Evolutionary conservation across 2,329 filamentous ascomycete species (phyloP).

Genomic region (Penicillium sp.): DNA sequence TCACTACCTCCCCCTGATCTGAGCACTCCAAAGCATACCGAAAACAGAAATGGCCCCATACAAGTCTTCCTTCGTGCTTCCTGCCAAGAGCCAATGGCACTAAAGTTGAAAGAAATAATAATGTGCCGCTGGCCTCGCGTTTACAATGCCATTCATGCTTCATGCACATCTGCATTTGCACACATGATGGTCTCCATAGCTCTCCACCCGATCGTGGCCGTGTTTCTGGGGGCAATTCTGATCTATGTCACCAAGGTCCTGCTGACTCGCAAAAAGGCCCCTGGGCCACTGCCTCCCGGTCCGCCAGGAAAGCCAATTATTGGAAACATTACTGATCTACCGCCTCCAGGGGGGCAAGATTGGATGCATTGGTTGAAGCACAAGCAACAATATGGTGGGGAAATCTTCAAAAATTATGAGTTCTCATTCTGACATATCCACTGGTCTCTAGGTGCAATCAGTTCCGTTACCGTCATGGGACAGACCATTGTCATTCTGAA

Average conservation of each 20-base stretch:
- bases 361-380: slow-evolving; percentile 47
- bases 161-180: no score
- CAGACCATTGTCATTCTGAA: slow-evolving; percentile 41
- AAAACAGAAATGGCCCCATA: no score
- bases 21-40: no score
- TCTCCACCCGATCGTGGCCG: not conserved
- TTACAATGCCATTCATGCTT: no score
- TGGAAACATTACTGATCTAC: slow-evolving; percentile 53
- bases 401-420: no score
- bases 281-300: slow-evolving; percentile 49
- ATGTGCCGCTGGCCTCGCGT: no score
- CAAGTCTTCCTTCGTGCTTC: no score
- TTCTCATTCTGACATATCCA: not conserved
- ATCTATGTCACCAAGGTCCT: slow-evolving; percentile 3
- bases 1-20: no score
- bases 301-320: slow-evolving; percentile 50
- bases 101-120: no score
- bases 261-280: slow-evolving; percentile 1
- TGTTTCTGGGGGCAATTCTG: not conserved
- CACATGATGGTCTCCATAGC: not conserved
- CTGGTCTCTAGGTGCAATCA: slow-evolving; percentile 32
- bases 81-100: no score
- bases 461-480: slow-evolving; percentile 40
- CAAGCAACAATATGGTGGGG: slow-evolving; percentile 41
- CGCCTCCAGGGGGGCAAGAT: slow-evolving; percentile 39